These are phyloP conservation scores for Plasmopara muralis DNA, from an alignment of 352 stramenopile genomes.

Conservation along the genomic window DNA sequence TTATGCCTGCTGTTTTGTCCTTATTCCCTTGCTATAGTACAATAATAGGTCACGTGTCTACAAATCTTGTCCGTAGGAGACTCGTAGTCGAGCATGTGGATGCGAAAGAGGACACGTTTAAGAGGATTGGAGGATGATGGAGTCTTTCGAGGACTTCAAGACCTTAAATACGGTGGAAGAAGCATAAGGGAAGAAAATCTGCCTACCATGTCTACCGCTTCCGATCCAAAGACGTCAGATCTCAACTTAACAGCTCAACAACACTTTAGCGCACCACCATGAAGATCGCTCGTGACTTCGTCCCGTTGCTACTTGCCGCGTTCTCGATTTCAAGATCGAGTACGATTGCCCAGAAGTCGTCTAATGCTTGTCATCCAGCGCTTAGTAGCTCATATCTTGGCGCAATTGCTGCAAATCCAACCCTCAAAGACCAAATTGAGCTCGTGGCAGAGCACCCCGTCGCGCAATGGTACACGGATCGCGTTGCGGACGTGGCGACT, in stretches of 20 bases:
- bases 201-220: neutral
- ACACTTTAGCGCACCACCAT: constrained; percentile 11
- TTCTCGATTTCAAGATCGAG: neutral
- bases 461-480: constrained; percentile 53
- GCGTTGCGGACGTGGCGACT: constrained; percentile 15
- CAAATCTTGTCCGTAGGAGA: neutral
- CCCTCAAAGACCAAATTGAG: constrained; percentile 33
- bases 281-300: constrained; percentile 12
- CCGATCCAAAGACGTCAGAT: constrained; percentile 1
- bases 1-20: neutral
- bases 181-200: too few species aligned
- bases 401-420: constrained; percentile 24
- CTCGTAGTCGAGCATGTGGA: neutral
- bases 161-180: too few species aligned
- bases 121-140: neutral
- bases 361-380: constrained; percentile 3
- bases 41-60: neutral
- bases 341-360: constrained; percentile 1
- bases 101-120: neutral
- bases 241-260: constrained; percentile 2
- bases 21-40: neutral
- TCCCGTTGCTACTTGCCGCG: constrained; percentile 14
- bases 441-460: constrained; percentile 26
- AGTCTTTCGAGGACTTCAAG: neutral
- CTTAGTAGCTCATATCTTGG: constrained; percentile 23